Evolutionary conservation across 208 protist genomes (phyloP).

Genomic region (Willaertia magna): DNA sequence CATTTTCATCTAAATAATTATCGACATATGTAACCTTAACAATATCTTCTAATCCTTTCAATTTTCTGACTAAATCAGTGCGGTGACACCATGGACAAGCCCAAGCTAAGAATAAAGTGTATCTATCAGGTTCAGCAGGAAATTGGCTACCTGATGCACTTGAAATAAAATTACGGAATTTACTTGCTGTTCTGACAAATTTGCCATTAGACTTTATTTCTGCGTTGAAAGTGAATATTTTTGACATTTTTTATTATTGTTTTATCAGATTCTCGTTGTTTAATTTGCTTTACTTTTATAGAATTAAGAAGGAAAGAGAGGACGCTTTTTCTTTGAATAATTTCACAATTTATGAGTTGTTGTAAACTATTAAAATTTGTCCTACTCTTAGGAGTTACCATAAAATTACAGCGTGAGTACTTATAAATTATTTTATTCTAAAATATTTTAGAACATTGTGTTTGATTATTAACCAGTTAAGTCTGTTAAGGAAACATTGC

Average conservation of each 20-base stretch:
- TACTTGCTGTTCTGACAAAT: background rate
- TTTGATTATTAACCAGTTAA: no score
- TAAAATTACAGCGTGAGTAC: no score
- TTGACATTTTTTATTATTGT: background rate
- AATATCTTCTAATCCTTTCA: constrained; percentile 49
- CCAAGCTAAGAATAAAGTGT: constrained; percentile 66
- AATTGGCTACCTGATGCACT: constrained; percentile 15
- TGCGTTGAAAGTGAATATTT: background rate
- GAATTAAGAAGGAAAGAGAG: no score
- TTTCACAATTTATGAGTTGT: no score
- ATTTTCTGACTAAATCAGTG: constrained; percentile 34
- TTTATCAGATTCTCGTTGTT: no score
- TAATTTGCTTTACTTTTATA: no score
- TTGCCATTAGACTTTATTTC: background rate
- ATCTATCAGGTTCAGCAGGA: constrained; percentile 42
- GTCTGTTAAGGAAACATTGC: background rate
- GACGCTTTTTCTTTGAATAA: no score
- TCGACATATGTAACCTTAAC: constrained; percentile 38
- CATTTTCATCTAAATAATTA: background rate
- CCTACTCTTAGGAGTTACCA: no score
- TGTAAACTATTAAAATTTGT: no score
- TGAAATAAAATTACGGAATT: background rate
- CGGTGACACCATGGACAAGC: constrained; percentile 66
- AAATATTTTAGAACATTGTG: no score
- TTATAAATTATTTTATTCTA: no score